phyloP scores from a whole-genome alignment of 2,329 filamentous ascomycete species.

The Fusarium buharicum region DNA sequence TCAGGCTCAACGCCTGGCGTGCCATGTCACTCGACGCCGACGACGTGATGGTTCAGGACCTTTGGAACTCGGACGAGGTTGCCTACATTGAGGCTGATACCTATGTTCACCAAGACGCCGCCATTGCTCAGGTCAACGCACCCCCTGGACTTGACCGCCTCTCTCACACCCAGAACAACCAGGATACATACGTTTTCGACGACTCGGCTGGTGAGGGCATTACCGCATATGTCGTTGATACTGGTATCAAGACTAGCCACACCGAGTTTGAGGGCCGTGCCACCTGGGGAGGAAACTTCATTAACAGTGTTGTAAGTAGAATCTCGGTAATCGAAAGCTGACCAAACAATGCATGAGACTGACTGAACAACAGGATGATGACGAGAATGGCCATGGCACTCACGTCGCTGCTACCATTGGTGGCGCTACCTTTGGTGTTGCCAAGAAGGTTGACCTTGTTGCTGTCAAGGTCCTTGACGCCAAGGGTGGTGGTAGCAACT shows the following conservation, averaged over 20 bases:
- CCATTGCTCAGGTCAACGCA: conserved; percentile 63
- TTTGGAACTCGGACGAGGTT: conserved; percentile 61
- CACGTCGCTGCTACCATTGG: conserved; percentile 72
- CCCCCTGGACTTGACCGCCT: conserved; percentile 64
- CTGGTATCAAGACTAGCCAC: conserved; percentile 68
- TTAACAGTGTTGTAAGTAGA: conserved; percentile 58
- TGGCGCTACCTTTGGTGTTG: conserved; percentile 69
- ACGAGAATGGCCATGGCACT: conserved; percentile 71
- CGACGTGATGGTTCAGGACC: conserved; percentile 59
- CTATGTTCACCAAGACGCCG: conserved; percentile 55
- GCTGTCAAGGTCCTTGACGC: conserved; percentile 71
- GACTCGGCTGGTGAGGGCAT: conserved; percentile 63
- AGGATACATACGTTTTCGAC: conserved; percentile 59
- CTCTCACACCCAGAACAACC: conserved; percentile 55
- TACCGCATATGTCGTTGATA: conserved; percentile 73
- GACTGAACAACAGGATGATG: conserved; percentile 54
- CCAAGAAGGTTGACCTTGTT: conserved; percentile 57
- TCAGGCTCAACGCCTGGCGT: conserved; percentile 62
- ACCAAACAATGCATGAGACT: background rate
- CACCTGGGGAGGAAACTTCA: conserved; percentile 62
- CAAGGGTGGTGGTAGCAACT: conserved; percentile 51
- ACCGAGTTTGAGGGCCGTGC: conserved; percentile 67
- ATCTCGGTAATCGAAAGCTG: background rate
- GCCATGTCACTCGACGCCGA: conserved; percentile 65
- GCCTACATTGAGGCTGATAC: conserved; percentile 66